Evolutionary conservation across 805 yeast genomes (phyloP), one percentile per base, ranked within the genome.

Genomic region (Saccharomycopsis fodiens): DNA sequence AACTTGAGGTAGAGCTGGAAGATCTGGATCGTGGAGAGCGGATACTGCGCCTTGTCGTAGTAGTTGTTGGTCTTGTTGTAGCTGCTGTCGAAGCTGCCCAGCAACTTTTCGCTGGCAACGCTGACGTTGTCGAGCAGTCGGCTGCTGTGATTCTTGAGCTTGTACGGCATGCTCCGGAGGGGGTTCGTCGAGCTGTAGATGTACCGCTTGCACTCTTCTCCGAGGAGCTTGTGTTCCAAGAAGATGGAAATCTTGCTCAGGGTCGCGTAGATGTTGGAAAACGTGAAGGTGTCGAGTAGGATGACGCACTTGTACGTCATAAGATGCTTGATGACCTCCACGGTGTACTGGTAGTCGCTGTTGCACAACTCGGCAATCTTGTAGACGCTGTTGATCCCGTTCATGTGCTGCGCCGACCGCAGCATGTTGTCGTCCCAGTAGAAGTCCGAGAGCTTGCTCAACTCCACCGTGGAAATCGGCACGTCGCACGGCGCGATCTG

Each of bases 351-450:
- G 53, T 79, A 80, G 57, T 88, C 94, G 32, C 96, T 82, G 55
- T 85, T 79, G 1, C 96, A 86, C 42, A 88, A 62, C 42, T 78
- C 76, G 16, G 95, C 77, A 32, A 94, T 91, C 45, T 74, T 72
- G 31, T 78, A 70, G 16, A 93, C 78, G 4, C 93, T 85, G 59
- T 91, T 91, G 41, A 88, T 70, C 1, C 99, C 98, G 57, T 93
- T 78, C 41, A 93, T 86, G 54, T 70, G 83, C 0, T 96, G 96
- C 8, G 86, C 64, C 20, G 93, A 85, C 54, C 84, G 82, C 39
- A 87, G 69, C 93, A 93, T 83, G 1, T 97, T 91, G 1, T 97
- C 97, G 62, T 93, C 98, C 97, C 98, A 93, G 56, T 85, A 82
- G 6, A 85, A 82, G 61, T 93, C 98, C 36, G 86, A 80, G 51